Evolutionary conservation across 225 moss, liverwort and hornwort genomes (phyloP), one percentile per base, ranked within the genome.

Genomic region (Bryum argenteum): DNA sequence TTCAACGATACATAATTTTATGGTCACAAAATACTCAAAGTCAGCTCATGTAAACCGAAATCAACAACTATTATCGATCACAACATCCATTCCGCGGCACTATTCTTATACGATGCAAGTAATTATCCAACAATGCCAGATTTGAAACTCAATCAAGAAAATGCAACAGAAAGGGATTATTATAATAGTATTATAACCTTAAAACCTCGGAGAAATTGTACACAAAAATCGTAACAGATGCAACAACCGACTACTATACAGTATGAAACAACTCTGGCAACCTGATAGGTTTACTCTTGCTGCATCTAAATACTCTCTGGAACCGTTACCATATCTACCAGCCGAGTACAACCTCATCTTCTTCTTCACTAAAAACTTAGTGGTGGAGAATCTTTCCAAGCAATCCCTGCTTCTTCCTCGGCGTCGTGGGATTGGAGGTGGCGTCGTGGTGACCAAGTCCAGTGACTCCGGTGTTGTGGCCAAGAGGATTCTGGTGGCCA

Each of bases 371-470:
- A 8, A 12, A 67, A 28, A 0, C 37, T 44, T 52, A 81, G 51
- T 76, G 80, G 51, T 76, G 66, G 1, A 81, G 61, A 0, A 81
- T 76, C 11, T 62, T 72, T 11, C n/a, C 69, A 9, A 76, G 61
- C 68, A 81, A 40, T 15, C 80, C 71, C 5, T 67, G 61, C 71
- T 26, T 80, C 51, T 67, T 80, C 24, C 47, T 63, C 19, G 70
- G 41, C 15, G 65, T 44, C 39, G 71, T 0, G 4, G 58, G 50
- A 26, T 15, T 43, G 14, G 64, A 44, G 3, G 38, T 10, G 12
- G 65, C 7, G 65, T 12, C 18, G 65, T 58, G 1, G 50, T 33
- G 1, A 23, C 43, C 43, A 11, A 63, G 6, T 11, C 43, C 63
- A 19, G 63, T 63, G 39, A 6, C 33, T 33, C 48, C 48, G 1